A percentile compares a stretch with the other conserved stretches of the same genome.
Evolutionary conservation across 1,139 yeast species (phyloP).

Genomic region (Scheffersomyces cryptocercus): DNA sequence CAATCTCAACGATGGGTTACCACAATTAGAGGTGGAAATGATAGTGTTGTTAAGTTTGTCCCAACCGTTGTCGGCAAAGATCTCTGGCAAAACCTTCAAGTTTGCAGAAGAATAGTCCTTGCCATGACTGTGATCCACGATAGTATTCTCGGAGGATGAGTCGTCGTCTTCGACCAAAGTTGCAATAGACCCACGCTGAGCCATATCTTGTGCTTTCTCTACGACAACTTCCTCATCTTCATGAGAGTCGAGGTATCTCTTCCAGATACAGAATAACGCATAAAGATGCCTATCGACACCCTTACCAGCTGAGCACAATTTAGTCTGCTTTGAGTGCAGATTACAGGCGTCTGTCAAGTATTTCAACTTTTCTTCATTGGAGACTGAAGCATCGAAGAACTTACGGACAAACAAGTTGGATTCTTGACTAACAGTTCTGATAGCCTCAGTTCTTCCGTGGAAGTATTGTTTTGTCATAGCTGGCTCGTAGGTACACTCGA

Average conservation of each 20-base stretch:
- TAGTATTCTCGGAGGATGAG: slow-evolving; percentile 21
- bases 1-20: slow-evolving; percentile 81
- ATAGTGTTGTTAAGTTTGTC: slow-evolving; percentile 57
- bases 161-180: slow-evolving; percentile 19
- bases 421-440: slow-evolving; percentile 78
- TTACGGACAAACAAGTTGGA: slow-evolving; percentile 82
- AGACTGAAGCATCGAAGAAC: slow-evolving; percentile 69
- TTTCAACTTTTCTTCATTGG: slow-evolving; percentile 61
- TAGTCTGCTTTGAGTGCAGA: slow-evolving; percentile 69
- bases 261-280: slow-evolving; percentile 89
- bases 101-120: slow-evolving; percentile 14
- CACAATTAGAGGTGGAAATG: slow-evolving; percentile 50
- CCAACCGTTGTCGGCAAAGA: slow-evolving; percentile 79
- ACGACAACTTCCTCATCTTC: slow-evolving; percentile 13
- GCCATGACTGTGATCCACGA: slow-evolving; percentile 10
- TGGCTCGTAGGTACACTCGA: slow-evolving; percentile 93
- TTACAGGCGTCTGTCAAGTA: slow-evolving; percentile 67
- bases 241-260: slow-evolving; percentile 55
- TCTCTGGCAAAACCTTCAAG: slow-evolving; percentile 33
- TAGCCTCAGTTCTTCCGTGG: slow-evolving; percentile 93
- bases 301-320: slow-evolving; percentile 67
- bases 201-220: slow-evolving; percentile 11
- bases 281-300: slow-evolving; percentile 92
- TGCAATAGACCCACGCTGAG: slow-evolving; percentile 13
- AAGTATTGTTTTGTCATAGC: slow-evolving; percentile 89